Conservation (phyloP, 2,329 filamentous ascomycete genomes). For the Botrytis pseudocinerea region DNA sequence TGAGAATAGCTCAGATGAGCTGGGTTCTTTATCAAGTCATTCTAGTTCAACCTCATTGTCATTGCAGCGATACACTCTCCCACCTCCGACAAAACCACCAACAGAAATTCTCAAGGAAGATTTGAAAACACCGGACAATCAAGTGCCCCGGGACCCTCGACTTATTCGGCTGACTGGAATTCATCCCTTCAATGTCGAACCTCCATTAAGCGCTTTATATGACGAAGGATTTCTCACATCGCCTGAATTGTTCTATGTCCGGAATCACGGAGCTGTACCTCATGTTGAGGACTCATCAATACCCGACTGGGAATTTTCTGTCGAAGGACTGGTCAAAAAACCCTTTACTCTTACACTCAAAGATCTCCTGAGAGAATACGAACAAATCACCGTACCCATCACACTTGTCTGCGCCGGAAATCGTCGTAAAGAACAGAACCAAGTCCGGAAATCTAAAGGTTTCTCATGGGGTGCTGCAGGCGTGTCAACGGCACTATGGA, state of each 20-base stretch:
- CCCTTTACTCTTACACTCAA: constrained; percentile 71
- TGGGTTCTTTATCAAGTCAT: constrained; percentile 29
- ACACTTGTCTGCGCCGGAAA: constrained; percentile 93
- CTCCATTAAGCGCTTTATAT: constrained; percentile 76
- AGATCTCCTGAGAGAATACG: constrained; percentile 71
- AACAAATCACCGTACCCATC: constrained; percentile 81
- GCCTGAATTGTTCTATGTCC: constrained; percentile 85
- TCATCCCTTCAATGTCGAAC: constrained; percentile 89
- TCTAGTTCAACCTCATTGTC: constrained; percentile 25
- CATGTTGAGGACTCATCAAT: constrained; percentile 70
- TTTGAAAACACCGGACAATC: constrained; percentile 77
- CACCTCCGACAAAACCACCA: constrained; percentile 59
- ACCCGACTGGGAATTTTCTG: constrained; percentile 75
- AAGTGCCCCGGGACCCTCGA: constrained; percentile 77
- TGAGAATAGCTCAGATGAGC: constrained; percentile 32
- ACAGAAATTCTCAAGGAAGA: constrained; percentile 71
- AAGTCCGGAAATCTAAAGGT: constrained; percentile 85
- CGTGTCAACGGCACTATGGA: constrained; percentile 84
- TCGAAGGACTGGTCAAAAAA: constrained; percentile 81
- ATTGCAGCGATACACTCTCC: constrained; percentile 53
- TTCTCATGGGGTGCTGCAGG: constrained; percentile 94
- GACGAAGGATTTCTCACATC: constrained; percentile 82
- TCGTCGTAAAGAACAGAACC: constrained; percentile 87
- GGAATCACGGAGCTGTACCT: constrained; percentile 86
- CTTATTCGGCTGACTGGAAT: constrained; percentile 84